A percentile compares a stretch with the other conserved stretches of the same genome.
Conservation (phyloP, 2,329 filamentous ascomycete genomes). For the Aspergillus sp. region DNA sequence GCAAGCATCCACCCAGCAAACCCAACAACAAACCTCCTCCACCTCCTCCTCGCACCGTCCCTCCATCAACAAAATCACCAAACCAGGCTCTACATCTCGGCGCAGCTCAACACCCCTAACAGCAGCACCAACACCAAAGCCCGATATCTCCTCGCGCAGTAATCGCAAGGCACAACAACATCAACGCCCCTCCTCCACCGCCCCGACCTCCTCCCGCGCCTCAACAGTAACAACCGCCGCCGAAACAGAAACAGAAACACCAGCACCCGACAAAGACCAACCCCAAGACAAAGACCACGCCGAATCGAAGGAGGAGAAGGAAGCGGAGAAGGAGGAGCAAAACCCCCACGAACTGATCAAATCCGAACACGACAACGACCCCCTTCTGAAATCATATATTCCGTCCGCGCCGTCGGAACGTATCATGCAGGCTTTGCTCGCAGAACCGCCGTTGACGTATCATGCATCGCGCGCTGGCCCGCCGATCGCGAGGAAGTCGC, state of each 20-base stretch:
- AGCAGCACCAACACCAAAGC: constrained; percentile 13
- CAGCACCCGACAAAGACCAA: constrained; percentile 8
- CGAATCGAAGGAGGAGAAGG: neutral
- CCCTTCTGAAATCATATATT: constrained; percentile 45
- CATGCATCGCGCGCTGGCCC: constrained; percentile 47
- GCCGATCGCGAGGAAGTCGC: constrained; percentile 33
- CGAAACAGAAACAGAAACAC: neutral
- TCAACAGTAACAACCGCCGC: constrained; percentile 8
- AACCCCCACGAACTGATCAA: constrained; percentile 32
- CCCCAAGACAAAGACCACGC: constrained; percentile 10
- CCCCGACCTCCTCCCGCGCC: neutral
- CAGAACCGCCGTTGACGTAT: constrained; percentile 51
- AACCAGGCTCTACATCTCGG: constrained; percentile 19
- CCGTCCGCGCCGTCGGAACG: constrained; percentile 47
- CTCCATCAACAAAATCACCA: constrained; percentile 23
- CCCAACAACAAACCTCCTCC: neutral
- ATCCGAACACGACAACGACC: constrained; percentile 44
- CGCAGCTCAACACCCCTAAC: constrained; percentile 31
- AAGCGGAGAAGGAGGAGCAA: neutral
- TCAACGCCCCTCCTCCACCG: constrained; percentile 8
- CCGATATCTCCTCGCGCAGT: neutral
- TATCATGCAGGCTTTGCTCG: constrained; percentile 47
- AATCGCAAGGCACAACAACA: constrained; percentile 27
- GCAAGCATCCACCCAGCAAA: constrained; percentile 12
- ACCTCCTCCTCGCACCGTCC: constrained; percentile 20